These are phyloP conservation scores for Magnolia changhungtana DNA, from an alignment of 164 flowering plant genomes.

Conservation along the genomic window DNA sequence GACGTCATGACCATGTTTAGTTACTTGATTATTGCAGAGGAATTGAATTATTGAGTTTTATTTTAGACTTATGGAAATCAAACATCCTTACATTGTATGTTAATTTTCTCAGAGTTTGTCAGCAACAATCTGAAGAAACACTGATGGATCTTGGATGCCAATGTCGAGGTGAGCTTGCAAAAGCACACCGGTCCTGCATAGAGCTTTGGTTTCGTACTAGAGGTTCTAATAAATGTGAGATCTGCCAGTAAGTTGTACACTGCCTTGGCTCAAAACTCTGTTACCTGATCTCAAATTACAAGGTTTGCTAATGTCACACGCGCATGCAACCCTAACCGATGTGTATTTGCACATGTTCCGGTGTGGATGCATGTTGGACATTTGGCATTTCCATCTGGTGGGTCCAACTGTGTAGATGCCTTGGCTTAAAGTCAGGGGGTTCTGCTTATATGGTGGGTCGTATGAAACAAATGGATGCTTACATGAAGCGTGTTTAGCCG, in stretches of 20 bases:
- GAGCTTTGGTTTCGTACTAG: conserved; percentile 63
- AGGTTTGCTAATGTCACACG: neutral
- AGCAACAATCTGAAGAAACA: conserved; percentile 64
- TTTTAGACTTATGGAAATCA: too few species aligned
- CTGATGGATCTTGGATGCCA: conserved; percentile 72
- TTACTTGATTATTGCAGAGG: too few species aligned
- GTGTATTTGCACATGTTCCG: neutral
- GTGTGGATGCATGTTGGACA: neutral
- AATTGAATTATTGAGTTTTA: too few species aligned
- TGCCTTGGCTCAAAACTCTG: neutral
- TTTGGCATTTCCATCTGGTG: neutral
- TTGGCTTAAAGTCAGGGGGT: neutral
- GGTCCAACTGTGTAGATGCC: neutral
- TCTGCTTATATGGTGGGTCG: neutral
- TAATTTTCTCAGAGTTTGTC: conserved; percentile 54
- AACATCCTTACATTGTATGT: neutral
- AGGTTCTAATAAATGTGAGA: conserved; percentile 85
- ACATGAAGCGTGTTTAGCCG: neutral
- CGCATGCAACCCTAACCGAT: neutral
- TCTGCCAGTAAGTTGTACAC: conserved; percentile 65
- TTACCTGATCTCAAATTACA: neutral
- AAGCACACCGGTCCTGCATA: conserved; percentile 69
- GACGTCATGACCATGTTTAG: too few species aligned
- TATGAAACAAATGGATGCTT: neutral
- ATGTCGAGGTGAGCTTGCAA: conserved; percentile 76